These are phyloP conservation scores for Simplicillium sp. DNA, from an alignment of 2,329 filamentous ascomycete genomes.

Conservation along the genomic window DNA sequence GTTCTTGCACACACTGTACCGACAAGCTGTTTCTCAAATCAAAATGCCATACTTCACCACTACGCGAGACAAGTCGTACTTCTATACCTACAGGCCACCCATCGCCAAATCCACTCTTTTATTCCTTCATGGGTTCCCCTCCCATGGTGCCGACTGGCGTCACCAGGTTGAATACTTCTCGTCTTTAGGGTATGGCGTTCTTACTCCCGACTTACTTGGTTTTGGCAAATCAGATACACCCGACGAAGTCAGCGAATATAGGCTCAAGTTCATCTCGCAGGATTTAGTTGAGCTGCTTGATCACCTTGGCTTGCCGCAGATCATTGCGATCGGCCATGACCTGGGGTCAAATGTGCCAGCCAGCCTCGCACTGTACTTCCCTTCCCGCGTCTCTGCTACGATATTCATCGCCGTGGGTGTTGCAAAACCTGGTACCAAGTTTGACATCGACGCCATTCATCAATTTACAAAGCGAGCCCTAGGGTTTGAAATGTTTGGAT, in stretches of 20 bases:
- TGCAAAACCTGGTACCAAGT: slow-evolving; percentile 14
- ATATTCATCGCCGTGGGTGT: slow-evolving; percentile 21
- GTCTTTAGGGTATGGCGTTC: slow-evolving; percentile 27
- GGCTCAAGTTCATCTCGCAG: slow-evolving; percentile 18
- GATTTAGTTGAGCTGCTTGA: slow-evolving; percentile 23
- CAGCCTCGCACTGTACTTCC: slow-evolving; percentile 16
- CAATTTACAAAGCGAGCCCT: slow-evolving; percentile 17
- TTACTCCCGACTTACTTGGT: slow-evolving; percentile 31
- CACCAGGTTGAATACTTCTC: slow-evolving; percentile 25
- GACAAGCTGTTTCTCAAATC: no score
- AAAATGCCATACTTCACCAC: no score
- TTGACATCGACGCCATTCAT: slow-evolving; percentile 21
- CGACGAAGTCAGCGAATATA: slow-evolving; percentile 16
- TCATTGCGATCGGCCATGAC: slow-evolving; percentile 33
- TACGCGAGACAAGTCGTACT: slow-evolving; percentile 14
- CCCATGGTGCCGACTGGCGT: slow-evolving; percentile 32
- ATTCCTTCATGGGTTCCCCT: slow-evolving; percentile 39
- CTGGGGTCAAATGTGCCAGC: slow-evolving; percentile 22
- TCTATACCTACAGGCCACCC: slow-evolving; percentile 12
- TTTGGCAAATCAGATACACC: slow-evolving; percentile 25
- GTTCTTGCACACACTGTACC: no score
- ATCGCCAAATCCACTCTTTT: slow-evolving; percentile 24
- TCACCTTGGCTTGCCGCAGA: slow-evolving; percentile 19
- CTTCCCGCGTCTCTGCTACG: slow-evolving; percentile 10
- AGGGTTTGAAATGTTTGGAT: slow-evolving; percentile 21